Base-by-base conservation (phyloP, 495 filamentous ascomycete genomes). In the Xylaria longipes region DNA sequence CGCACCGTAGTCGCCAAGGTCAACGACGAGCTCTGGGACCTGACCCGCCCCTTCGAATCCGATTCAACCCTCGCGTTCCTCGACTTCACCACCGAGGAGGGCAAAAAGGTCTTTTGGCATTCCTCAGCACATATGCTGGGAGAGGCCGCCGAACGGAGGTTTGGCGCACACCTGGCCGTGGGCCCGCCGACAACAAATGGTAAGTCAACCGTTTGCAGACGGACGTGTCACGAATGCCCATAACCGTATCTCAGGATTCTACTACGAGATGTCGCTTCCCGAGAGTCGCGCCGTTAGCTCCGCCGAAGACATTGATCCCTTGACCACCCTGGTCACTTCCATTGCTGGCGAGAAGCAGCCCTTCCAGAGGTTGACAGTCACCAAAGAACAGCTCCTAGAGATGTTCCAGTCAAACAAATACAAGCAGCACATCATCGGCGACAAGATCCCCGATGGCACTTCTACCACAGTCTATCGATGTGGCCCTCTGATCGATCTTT, bases 371-470 rank as follows among this genome's bases (percentile, higher is more conserved):
- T 85, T 99, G 62, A 90, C 91, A 71, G 86, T 98, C 66, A 91
- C 92, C 50, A 98, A 98, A 81, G 90, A 94, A 71, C 90, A 98
- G 70, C 87, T 98, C 45, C 87, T 93, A 58, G 93, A 97, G 82
- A 98, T 99, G 96, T 99, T 99, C 81, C 86, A 90, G 54, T 94
- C 97, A 84, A 97, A 96, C 52, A 93, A 93, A 77, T 97, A 94
- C 84, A 99, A 99, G 86, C 89, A 97, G 77, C 91, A 97, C 79
- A 94, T 98, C 81, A 98, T 99, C 77, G 91, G 93, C 61, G 93
- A 97, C 83, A 93, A 97, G 80, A 92, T 98, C 63, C 85, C 89
- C 60, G 93, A 97, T 73, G 94, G 93, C 66, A 93, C 94, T 52
- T 91, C 86, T 72, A 97, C 93, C 79, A 98, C 96, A 2, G 96